A percentile compares a stretch with the other conserved stretches of the same genome.
phyloP scores from a whole-genome alignment of 176 grass and related monocot genomes.

The Zoysia pacifica region DNA sequence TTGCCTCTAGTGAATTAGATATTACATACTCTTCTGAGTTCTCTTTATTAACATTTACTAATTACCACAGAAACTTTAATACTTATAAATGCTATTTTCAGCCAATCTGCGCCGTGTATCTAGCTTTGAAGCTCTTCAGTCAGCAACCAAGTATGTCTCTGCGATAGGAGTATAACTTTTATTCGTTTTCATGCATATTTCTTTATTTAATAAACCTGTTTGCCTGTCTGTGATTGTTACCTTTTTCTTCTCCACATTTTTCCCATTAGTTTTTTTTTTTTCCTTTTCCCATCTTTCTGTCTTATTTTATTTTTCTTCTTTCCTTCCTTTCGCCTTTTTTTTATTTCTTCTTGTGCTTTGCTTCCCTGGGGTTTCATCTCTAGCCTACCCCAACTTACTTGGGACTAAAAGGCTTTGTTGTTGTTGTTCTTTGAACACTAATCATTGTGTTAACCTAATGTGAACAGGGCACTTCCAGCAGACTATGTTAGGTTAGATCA shows the following conservation, averaged over 20 bases:
- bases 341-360: no score
- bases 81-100: conserved; percentile 55
- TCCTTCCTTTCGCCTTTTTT: no score
- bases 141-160: conserved; percentile 80
- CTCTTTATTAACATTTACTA: conserved; percentile 2
- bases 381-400: no score
- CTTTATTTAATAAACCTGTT: neutral
- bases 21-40: conserved; percentile 7
- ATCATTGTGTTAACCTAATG: conserved; percentile 36
- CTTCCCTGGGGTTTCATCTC: no score
- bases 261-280: no score
- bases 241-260: neutral
- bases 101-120: conserved; percentile 84
- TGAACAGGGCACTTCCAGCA: conserved; percentile 82
- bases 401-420: no score
- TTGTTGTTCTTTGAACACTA: neutral
- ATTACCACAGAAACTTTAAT: conserved; percentile 37
- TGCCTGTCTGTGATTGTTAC: neutral
- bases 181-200: conserved; percentile 21
- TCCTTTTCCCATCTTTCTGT: no score
- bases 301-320: no score
- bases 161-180: neutral
- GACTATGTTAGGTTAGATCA: conserved; percentile 99
- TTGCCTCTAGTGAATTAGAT: conserved; percentile 6
- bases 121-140: conserved; percentile 96